phyloP scores from a whole-genome alignment of 805 yeast species.

The Barnettozyma salicaria region DNA sequence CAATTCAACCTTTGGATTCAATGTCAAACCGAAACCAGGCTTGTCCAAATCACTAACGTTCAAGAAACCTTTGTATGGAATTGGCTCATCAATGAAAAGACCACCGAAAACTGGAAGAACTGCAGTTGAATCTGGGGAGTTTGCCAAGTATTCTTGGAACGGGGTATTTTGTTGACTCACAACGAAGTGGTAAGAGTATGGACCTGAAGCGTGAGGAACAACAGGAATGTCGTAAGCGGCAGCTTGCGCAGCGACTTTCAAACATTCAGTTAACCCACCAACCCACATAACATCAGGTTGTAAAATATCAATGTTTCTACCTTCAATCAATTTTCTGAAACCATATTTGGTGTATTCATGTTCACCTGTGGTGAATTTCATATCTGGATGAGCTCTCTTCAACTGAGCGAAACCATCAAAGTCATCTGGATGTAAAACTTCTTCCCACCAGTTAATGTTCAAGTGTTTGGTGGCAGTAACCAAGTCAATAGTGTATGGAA shows the following conservation, averaged over 20 bases:
- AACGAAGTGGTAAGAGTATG: constrained; percentile 46
- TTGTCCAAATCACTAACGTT: constrained; percentile 36
- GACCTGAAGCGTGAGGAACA: constrained; percentile 50
- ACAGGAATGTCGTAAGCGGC: constrained; percentile 49
- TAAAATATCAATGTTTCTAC: constrained; percentile 40
- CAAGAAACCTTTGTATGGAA: constrained; percentile 39
- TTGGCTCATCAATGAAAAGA: constrained; percentile 41
- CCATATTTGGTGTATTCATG: constrained; percentile 48
- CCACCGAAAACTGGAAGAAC: constrained; percentile 44
- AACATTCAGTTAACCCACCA: constrained; percentile 44
- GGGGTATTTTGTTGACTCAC: constrained; percentile 45
- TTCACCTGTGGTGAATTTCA: constrained; percentile 48
- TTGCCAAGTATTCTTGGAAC: constrained; percentile 46
- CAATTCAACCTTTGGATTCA: constrained; percentile 38
- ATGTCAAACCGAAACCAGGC: constrained; percentile 45
- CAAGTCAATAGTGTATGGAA: constrained; percentile 41
- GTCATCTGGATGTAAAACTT: constrained; percentile 47
- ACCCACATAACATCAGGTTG: constrained; percentile 53
- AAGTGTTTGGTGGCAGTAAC: constrained; percentile 39
- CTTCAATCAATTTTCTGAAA: constrained; percentile 45
- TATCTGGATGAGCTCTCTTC: constrained; percentile 41
- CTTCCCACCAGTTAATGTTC: constrained; percentile 49
- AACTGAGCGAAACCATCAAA: constrained; percentile 41
- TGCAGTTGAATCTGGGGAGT: constrained; percentile 41
- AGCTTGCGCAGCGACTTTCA: constrained; percentile 42